Evolutionary conservation across 768 basidiomycete genomes (phyloP), one percentile per base, ranked within the genome.

Genomic region (Mycena polygramma): DNA sequence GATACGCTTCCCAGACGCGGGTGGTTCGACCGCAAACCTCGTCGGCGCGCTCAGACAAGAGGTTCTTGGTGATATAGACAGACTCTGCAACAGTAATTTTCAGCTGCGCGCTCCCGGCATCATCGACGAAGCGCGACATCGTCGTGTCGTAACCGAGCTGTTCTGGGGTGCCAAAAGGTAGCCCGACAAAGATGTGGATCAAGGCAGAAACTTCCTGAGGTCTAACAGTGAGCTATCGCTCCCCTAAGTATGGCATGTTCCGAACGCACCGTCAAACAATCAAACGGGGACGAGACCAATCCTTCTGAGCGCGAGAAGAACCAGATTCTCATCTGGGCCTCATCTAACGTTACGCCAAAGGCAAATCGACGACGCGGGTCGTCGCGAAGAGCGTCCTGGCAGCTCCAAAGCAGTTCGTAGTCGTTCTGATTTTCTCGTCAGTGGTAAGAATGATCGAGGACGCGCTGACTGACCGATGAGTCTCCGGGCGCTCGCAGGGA

Each of bases 1-100:
- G 51, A 45, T 63, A 63, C 4, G 62, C 62, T 35, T 63, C 62
- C 62, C 62, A 63, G 7, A 63, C 62, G 19, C 62, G 62, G 2
- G 62, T 63, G 22, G 62, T 19, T 54, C 53, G n/a, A 6, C 62
- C 62, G n/a, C 39, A 54, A 19, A 41, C 20, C 2, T 2, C 39
- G 2, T 63, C 62, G 19, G 51, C 14, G 11, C 26, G 51, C 7
- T 63, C 62, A 11, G 46, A 53, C 17, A 63, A n/a, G 1, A 63
- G 52, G 20, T 54, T 39, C 62, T 41, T 63, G 22, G 62, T 54
- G 22, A 55, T 35, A 26, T 53, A 63, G 2, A n/a, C 20, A 1
- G 22, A 24, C 24, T 1, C 36, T 6, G 13, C 30, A 14, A 55
- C 5, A 20, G 22, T 20, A 2, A 63, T 22, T 26, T 26, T 63